These are phyloP conservation scores for Candida rishiriensis DNA, from an alignment of 805 yeast genomes.

Conservation along the genomic window DNA sequence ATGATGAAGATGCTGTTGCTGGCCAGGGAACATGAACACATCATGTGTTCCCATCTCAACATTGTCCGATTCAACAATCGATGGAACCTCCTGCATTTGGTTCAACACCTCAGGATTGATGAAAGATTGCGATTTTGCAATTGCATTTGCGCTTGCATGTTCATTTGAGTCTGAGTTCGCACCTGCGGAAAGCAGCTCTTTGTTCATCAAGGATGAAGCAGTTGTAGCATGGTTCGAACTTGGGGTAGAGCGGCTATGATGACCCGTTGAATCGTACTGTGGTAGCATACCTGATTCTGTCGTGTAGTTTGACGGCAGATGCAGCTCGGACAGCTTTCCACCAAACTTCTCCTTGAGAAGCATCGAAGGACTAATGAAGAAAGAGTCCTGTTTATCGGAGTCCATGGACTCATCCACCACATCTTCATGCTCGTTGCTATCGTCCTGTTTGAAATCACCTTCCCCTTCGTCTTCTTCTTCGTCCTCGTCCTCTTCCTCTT, in stretches of 20 bases:
- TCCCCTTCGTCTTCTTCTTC: constrained; percentile 11
- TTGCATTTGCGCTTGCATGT: not conserved
- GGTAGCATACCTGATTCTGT: not conserved
- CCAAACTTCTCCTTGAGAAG: constrained; percentile 28
- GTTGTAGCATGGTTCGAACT: too few species aligned
- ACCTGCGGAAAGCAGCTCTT: too few species aligned
- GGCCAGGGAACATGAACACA: constrained; percentile 4
- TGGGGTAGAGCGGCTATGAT: too few species aligned
- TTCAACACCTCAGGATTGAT: constrained; percentile 19
- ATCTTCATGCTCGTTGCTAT: constrained; percentile 4
- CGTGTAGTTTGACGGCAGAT: constrained; percentile 6
- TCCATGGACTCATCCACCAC: constrained; percentile 7
- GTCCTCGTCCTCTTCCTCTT: constrained; percentile 15
- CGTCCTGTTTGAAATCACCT: not conserved
- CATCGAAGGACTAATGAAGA: constrained; percentile 26
- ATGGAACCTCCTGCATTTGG: constrained; percentile 15
- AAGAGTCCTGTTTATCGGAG: constrained; percentile 6
- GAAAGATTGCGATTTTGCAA: constrained; percentile 6
- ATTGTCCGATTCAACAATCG: constrained; percentile 19
- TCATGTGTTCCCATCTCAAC: constrained; percentile 15
- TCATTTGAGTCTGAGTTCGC: too few species aligned
- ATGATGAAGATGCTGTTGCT: constrained; percentile 12
- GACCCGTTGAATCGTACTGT: too few species aligned
- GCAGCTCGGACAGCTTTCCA: constrained; percentile 20
- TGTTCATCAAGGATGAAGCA: not conserved